Evolutionary conservation across 352 stramenopile species (phyloP), one percentile per base, ranked within the genome.

Genomic region (Pythium chondricola): DNA sequence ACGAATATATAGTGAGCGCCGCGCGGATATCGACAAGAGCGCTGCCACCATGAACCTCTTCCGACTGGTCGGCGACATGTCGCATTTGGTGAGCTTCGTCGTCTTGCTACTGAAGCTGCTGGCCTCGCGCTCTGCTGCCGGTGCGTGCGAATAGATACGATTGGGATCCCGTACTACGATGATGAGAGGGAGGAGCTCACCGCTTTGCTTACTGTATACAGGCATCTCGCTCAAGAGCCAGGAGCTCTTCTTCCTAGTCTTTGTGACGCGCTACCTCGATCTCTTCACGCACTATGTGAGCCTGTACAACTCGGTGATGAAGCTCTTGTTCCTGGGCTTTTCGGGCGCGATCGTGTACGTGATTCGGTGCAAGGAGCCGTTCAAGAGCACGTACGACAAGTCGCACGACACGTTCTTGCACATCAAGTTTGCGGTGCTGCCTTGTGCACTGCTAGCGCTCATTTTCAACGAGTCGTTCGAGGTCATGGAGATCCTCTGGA

Each of bases 281-380:
- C 76, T 99, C 6, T 98, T 99, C 61, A 98, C 91, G 58, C 82
- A 92, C 70, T 95, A 87, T 52, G 82, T 95, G 67, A 92, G 85
- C 47, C 39, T 99, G 17, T 99, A 99, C 85, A 99, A 99, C 73
- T 98, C 88, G 24, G 56, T 86, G 40, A 99, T 99, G 97, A 99
- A 99, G 72, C 57, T 98, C 20, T 67, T 99, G 8, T 99, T 99
- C 73, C 94, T 99, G 44, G 66, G 69, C 36, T 91, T 96, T 40
- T 99, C 97, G 42, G 84, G 92, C 27, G 93, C 85, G 42, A 98
- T 99, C 61, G 91, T 99, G 48, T 99, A 99, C 83, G 95, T 98
- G 52, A 98, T 99, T 56, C 87, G 93, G 51, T 89, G 90, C 57
- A 78, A 95, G 59, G 90, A 98, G 62, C 93, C 95, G 5, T 98